Percentiles rank a stretch among this genome's conserved stretches.
These are phyloP conservation scores for Stenogyne calaminthoides DNA, from an alignment of 305 asterid genomes.

Conservation along the genomic window DNA sequence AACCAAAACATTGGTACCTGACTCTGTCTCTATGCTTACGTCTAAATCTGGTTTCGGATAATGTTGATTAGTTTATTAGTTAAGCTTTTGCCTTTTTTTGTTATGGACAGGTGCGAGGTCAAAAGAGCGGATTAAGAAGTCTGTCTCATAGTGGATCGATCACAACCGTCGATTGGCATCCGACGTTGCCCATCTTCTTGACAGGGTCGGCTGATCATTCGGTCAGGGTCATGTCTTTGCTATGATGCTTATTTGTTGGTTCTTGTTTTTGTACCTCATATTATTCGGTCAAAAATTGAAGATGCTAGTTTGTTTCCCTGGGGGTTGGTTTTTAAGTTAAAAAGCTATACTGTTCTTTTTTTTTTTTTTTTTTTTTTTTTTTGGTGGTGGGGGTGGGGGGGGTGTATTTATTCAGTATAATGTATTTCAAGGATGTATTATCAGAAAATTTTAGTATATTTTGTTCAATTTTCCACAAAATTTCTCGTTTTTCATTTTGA, in stretches of 20 bases:
- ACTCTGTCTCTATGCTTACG: accelerated
- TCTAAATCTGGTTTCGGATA: background rate
- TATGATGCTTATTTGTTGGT: constrained; percentile 36
- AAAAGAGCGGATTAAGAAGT: constrained; percentile 61
- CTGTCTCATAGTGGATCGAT: constrained; percentile 70
- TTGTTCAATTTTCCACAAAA: too few species aligned
- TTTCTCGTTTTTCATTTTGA: too few species aligned
- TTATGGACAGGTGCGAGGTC: constrained; percentile 67
- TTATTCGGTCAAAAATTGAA: background rate
- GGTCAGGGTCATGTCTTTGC: constrained; percentile 70
- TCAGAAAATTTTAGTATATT: too few species aligned
- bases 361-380: too few species aligned
- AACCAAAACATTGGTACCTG: background rate
- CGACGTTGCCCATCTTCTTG: constrained; percentile 76
- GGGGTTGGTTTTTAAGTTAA: background rate
- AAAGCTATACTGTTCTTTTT: too few species aligned
- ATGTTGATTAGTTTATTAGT: background rate
- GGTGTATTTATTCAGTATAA: too few species aligned
- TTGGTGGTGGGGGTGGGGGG: too few species aligned
- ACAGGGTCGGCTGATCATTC: constrained; percentile 97
- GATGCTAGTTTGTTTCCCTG: background rate
- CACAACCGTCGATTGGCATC: constrained; percentile 99
- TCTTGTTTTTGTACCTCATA: background rate
- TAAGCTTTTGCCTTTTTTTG: constrained; percentile 2
- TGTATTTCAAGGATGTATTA: too few species aligned